Conservation (phyloP, 1,284 basidiomycete genomes). For the Erythrobasidium hasegawianum region DNA sequence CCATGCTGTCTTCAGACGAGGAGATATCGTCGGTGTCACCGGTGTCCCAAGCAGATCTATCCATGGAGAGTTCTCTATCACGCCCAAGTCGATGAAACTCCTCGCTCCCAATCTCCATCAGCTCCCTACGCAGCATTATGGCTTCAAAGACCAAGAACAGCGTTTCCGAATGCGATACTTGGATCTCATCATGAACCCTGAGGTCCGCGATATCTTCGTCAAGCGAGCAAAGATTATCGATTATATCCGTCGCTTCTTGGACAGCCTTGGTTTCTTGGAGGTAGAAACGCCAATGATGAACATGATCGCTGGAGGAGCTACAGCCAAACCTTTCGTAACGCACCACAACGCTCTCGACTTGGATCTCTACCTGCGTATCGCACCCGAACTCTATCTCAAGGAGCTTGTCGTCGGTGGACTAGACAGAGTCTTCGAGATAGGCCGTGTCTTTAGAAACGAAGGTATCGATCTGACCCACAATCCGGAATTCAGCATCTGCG, state of each 20-base stretch:
- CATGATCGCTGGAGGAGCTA: slow-evolving; percentile 93
- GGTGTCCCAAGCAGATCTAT: slow-evolving; percentile 89
- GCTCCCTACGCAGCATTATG: slow-evolving; percentile 82
- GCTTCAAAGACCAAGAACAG: slow-evolving; percentile 92
- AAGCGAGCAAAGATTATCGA: slow-evolving; percentile 59
- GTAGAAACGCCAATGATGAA: slow-evolving; percentile 98
- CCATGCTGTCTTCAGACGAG: slow-evolving; percentile 86
- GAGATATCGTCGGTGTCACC: slow-evolving; percentile 90
- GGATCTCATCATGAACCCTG: slow-evolving; percentile 91
- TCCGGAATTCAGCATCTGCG: slow-evolving; percentile 96
- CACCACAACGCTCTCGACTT: slow-evolving; percentile 98
- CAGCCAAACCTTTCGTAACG: slow-evolving; percentile 97
- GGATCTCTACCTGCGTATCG: slow-evolving; percentile 94
- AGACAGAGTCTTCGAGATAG: slow-evolving; percentile 97
- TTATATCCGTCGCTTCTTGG: slow-evolving; percentile 72
- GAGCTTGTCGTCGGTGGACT: slow-evolving; percentile 94
- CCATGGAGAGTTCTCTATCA: slow-evolving; percentile 92
- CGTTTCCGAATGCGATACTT: slow-evolving; percentile 98
- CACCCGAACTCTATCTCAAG: slow-evolving; percentile 97
- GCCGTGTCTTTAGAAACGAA: slow-evolving; percentile 96
- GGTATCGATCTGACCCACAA: slow-evolving; percentile 98
- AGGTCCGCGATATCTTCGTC: slow-evolving; percentile 86
- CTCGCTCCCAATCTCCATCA: slow-evolving; percentile 96
- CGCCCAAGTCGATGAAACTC: slow-evolving; percentile 74
- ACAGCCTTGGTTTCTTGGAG: slow-evolving; percentile 91